Evolutionary conservation across 2,329 filamentous ascomycete species (phyloP), one percentile per base, ranked within the genome.

Genomic region (Didymellaceae sp.): DNA sequence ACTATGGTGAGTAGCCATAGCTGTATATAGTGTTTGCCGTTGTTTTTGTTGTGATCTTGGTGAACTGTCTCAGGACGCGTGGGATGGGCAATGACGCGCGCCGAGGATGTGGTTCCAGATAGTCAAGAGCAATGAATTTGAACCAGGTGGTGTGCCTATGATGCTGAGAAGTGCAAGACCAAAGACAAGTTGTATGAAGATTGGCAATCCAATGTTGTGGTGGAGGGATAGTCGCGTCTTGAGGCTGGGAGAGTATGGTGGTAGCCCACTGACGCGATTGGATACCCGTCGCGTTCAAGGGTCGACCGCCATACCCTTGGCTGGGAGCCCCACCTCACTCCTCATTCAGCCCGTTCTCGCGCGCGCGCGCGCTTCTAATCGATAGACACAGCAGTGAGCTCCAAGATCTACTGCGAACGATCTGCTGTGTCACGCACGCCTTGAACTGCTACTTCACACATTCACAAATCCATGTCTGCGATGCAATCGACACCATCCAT

Each of bases 1-100:
- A 25, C 53, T 72, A 40, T 66, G 54, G 32, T 57, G 43, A 43
- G 63, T 44, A 17, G 64, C 46, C 63, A 69, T 68, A 33, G 50
- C 54, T 20, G 52, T 37, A 21, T 41, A 31, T 28, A 41, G 16
- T n/a, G 16, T n/a, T 30, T 45, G 47, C 33, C 33, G 42, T 45
- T 42, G 50, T 38, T 54, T 61, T 45, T 59, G 65, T 39, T 62
- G 55, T 52, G 62, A 58, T 30, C 55, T 54, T 57, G 57, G 22
- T 42, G 17, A 24, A 42, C 45, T 55, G 49, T 55, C 41, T 52
- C 37, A 52, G 42, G 42, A 43, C 48, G 48, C 48, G 48, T 42
- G 31, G 32, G 37, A 42, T 51, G 52, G 25, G 45, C 46, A 54
- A 48, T 49, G 52, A 45, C 43, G 45, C 50, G 40, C 42, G 21